A percentile compares a stretch with the other conserved stretches of the same genome.
phyloP scores from a whole-genome alignment of 352 stramenopile genomes.

The Globisporangium alternatum region DNA sequence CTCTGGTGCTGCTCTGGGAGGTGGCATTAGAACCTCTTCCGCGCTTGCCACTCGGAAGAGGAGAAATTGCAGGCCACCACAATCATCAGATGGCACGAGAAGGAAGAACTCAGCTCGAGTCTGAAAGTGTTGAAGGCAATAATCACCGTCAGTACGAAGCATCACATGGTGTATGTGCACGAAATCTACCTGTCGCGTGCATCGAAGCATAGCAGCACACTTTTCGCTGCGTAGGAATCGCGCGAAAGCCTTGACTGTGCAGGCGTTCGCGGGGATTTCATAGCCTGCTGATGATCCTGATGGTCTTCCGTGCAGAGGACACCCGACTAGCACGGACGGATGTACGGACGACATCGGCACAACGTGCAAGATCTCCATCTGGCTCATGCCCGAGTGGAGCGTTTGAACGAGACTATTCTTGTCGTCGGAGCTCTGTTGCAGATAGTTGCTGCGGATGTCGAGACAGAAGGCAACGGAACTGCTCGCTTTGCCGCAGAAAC shows the following conservation, averaged over 20 bases:
- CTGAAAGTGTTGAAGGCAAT: background rate
- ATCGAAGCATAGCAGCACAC: conserved; percentile 21
- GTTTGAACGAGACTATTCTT: conserved; percentile 12
- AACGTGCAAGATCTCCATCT: conserved; percentile 27
- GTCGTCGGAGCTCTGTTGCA: conserved; percentile 10
- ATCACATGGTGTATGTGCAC: background rate
- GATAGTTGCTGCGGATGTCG: conserved; percentile 26
- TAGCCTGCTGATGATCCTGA: background rate
- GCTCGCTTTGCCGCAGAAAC: background rate
- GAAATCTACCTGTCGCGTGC: conserved; percentile 9
- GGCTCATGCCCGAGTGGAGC: conserved; percentile 24
- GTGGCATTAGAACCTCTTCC: conserved; percentile 31
- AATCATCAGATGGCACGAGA: conserved; percentile 7
- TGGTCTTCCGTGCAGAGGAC: conserved; percentile 27
- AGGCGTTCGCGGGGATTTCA: conserved; percentile 1
- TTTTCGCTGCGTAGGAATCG: conserved; percentile 14
- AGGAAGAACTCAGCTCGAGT: conserved; percentile 21
- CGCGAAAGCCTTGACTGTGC: conserved; percentile 17
- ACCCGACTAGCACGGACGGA: conserved; percentile 32
- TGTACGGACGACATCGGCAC: conserved; percentile 35
- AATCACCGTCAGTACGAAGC: background rate
- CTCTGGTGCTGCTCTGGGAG: background rate
- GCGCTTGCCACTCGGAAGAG: conserved; percentile 32
- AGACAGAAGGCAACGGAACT: background rate
- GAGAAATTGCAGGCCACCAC: conserved; percentile 15